Evolutionary conservation across 1,284 basidiomycete genomes (phyloP), one percentile per base, ranked within the genome.

Genomic region (Wallemia mellicola): DNA sequence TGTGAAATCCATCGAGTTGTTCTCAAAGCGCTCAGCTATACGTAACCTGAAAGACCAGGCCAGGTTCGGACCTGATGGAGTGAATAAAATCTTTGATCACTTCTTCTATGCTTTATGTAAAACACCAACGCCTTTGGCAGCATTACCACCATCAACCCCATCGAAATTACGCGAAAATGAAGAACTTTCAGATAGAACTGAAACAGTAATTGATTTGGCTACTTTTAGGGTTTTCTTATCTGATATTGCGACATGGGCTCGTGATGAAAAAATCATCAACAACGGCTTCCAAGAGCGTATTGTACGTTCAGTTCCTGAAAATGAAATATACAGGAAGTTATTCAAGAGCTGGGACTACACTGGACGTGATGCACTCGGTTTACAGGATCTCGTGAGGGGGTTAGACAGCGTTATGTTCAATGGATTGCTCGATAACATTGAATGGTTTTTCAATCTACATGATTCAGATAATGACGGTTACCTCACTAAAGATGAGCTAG

Each of bases 381-480:
- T 87, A 72, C 86, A 95, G 82, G 89, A 98, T 68, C 75, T 98
- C 27, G 82, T 98, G 5, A 77, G 76, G 33, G 94, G 92, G 1
- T 73, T 98, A 55, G 82, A 94, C 66, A 81, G 81, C 15, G 83
- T 95, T 60, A 86, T 96, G 79, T 86, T 87, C 70, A 91, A 87
- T 63, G 94, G 94, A 68, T 74, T 98, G 62, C 94, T 96, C 87
- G 86, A 89, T 62, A 92, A 86, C 66, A 95, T 96, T 65, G 86
- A 94, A 69, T 96, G 92, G 89, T 92, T 98, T 73, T 96, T 98
- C 72, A 83, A 85, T 64, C 70, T 98, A 59, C 71, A 66, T 63
- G 72, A 67, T 48, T 65, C 66, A 71, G 83, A 96, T 69, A 88
- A 86, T 64, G 89, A 96, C 66, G 88, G 88, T 0, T 89, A 76